Conservation (phyloP, 345 rosid species). For the Gossypium australe region DNA sequence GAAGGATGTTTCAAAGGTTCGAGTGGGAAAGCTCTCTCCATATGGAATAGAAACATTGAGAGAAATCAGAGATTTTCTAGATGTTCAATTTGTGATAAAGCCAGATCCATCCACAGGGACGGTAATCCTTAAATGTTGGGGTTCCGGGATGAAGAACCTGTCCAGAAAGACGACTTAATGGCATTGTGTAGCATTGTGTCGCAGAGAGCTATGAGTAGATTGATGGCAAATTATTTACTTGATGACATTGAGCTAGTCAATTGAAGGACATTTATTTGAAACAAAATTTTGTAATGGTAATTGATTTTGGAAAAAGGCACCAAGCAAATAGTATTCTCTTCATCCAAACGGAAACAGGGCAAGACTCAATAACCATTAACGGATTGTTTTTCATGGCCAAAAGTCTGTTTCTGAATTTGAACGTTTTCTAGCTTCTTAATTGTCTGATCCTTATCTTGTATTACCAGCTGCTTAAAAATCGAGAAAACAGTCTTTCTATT, state of each 20-base stretch:
- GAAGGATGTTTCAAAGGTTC: conserved; percentile 74
- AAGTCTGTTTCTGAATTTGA: background rate
- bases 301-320: background rate
- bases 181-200: background rate
- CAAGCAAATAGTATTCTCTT: background rate
- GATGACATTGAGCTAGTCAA: background rate
- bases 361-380: background rate
- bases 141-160: conserved; percentile 74
- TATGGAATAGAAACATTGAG: conserved; percentile 77
- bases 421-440: background rate
- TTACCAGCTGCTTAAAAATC: too few relatives aligned
- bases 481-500: too few relatives aligned
- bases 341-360: background rate
- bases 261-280: background rate
- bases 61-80: conserved; percentile 65
- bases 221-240: background rate
- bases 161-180: conserved; percentile 62
- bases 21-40: conserved; percentile 76
- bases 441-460: background rate
- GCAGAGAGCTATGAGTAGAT: background rate
- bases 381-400: background rate
- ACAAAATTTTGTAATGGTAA: background rate
- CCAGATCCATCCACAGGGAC: conserved; percentile 75
- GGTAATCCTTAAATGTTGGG: conserved; percentile 63
- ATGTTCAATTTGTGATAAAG: conserved; percentile 51